Conservation (phyloP, 1,284 basidiomycete species). For the Pholiota adiposa region DNA sequence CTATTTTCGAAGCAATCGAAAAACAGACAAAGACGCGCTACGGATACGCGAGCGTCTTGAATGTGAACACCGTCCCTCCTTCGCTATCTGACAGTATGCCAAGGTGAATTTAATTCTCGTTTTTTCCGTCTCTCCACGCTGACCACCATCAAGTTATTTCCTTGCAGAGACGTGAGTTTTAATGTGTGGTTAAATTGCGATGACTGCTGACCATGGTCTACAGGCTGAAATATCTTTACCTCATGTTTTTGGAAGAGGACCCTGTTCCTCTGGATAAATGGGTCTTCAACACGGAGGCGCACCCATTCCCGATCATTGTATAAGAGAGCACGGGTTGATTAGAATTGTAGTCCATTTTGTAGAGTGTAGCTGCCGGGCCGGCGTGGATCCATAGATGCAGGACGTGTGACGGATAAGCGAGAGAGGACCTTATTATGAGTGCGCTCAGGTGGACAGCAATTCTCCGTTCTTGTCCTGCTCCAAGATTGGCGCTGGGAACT, state of each 20-base stretch:
- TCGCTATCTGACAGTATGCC: conserved; percentile 61
- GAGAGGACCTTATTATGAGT: conserved; percentile 16
- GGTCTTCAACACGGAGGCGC: conserved; percentile 89
- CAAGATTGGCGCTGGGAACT: conserved; percentile 10
- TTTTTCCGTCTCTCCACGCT: conserved; percentile 14
- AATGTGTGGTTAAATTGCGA: conserved; percentile 1
- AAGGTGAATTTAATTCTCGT: conserved; percentile 49
- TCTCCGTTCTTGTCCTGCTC: conserved; percentile 13
- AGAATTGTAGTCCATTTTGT: conserved; percentile 18
- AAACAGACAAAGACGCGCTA: conserved; percentile 54
- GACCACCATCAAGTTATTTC: conserved; percentile 56
- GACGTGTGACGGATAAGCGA: background rate
- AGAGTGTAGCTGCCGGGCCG: conserved; percentile 13
- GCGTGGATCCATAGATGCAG: conserved; percentile 9
- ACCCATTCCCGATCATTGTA: conserved; percentile 75
- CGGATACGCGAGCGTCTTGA: conserved; percentile 61
- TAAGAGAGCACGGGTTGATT: conserved; percentile 51
- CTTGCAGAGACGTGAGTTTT: conserved; percentile 66
- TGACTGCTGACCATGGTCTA: conserved; percentile 27
- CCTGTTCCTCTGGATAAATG: conserved; percentile 69
- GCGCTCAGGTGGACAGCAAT: conserved; percentile 23
- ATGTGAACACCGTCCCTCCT: conserved; percentile 49
- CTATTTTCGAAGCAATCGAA: conserved; percentile 75
- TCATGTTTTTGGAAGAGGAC: conserved; percentile 63
- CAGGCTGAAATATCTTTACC: conserved; percentile 70